phyloP scores from a whole-genome alignment of 2,329 filamentous ascomycete genomes.

The Trichophyton schoenleinii region DNA sequence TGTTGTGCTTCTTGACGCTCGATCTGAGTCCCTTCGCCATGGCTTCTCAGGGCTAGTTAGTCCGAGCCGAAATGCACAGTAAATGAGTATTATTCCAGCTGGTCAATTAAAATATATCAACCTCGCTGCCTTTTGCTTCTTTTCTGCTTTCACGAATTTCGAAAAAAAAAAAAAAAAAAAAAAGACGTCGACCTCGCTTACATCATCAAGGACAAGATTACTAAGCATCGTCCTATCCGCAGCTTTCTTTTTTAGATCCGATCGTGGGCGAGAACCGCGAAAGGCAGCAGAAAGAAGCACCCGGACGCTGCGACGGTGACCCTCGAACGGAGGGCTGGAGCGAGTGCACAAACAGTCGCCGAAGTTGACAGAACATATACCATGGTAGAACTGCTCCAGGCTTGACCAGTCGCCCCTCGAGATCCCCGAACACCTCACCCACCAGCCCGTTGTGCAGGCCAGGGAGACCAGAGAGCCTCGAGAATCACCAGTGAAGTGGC shows the following conservation, averaged over 20 bases:
- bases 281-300: not conserved
- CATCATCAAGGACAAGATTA: not conserved
- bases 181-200: not conserved
- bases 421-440: not conserved
- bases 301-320: not conserved
- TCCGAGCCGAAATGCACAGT: not conserved
- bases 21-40: conserved; percentile 86
- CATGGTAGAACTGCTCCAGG: not conserved
- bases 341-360: not conserved
- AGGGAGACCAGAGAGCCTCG: not conserved
- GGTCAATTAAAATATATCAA: not conserved
- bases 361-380: not conserved
- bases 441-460: too few species aligned
- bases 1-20: conserved; percentile 71
- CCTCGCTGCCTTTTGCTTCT: not conserved
- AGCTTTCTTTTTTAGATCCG: not conserved
- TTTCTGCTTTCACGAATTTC: not conserved
- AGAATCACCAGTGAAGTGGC: not conserved
- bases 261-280: not conserved
- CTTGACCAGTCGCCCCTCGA: not conserved
- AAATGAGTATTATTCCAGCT: not conserved
- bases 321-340: not conserved
- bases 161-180: not conserved
- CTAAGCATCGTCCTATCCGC: not conserved
- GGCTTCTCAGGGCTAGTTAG: not conserved